Percentiles rank a stretch among this genome's conserved stretches.
phyloP scores from a whole-genome alignment of 257 asterid genomes.

The Solanum rostratum region DNA sequence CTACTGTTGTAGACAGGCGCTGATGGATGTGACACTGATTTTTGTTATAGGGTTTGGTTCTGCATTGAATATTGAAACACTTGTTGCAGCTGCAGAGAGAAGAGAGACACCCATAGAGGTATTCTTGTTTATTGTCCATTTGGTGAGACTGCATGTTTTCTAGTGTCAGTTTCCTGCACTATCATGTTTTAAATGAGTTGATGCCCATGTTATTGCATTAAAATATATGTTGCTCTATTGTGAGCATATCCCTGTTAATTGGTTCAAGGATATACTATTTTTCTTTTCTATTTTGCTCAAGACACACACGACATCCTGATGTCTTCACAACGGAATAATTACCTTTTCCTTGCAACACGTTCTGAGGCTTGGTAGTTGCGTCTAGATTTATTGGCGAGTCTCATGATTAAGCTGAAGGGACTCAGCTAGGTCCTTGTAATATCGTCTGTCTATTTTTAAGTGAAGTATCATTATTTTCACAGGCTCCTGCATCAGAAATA shows the following conservation, averaged over 20 bases:
- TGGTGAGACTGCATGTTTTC: background rate
- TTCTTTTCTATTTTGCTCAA: background rate
- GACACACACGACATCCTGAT: background rate
- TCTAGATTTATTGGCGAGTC: background rate
- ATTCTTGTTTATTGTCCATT: constrained; percentile 6
- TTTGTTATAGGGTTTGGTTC: constrained; percentile 74
- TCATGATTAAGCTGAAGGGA: background rate
- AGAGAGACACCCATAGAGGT: constrained; percentile 94
- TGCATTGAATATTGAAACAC: constrained; percentile 92
- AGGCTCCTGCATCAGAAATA: constrained; percentile 88
- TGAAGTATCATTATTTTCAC: constrained; percentile 9
- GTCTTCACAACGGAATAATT: background rate
- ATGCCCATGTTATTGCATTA: background rate
- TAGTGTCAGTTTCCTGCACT: background rate
- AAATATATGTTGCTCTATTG: background rate
- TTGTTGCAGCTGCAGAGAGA: constrained; percentile 98
- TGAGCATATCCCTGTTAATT: background rate
- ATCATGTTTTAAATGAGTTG: background rate
- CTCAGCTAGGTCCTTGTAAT: background rate
- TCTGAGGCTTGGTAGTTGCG: background rate
- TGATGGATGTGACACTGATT: background rate
- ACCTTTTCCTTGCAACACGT: background rate
- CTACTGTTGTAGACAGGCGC: background rate
- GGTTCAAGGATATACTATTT: background rate
- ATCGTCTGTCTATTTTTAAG: background rate